Evolutionary conservation across 306 rosid species (phyloP).

Genomic region (Quercus ilex): DNA sequence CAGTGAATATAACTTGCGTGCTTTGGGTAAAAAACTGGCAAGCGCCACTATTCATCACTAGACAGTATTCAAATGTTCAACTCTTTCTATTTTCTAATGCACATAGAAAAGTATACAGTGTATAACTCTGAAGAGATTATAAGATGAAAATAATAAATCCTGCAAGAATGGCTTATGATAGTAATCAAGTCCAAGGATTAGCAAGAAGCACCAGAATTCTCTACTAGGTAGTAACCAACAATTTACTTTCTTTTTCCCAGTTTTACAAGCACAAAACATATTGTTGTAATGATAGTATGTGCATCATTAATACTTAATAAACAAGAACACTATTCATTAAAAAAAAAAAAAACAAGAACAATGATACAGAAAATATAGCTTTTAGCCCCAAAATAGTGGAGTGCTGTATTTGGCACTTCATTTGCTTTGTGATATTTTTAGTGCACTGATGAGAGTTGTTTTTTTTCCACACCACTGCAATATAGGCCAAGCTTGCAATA

Average conservation of each 20-base stretch:
- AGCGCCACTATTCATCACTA: slow-evolving; percentile 26
- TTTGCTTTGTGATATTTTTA: not conserved
- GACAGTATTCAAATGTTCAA: slow-evolving; percentile 23
- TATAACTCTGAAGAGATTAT: not conserved
- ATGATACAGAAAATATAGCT: slow-evolving; percentile 16
- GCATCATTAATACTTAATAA: slow-evolving; percentile 14
- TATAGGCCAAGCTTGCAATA: slow-evolving; percentile 7
- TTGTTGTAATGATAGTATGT: not conserved
- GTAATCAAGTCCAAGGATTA: not conserved
- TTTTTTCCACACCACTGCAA: not conserved
- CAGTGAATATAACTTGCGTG: not conserved
- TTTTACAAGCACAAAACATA: slow-evolving; percentile 23
- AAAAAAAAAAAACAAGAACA: not conserved
- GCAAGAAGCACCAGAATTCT: not conserved
- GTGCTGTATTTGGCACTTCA: not conserved
- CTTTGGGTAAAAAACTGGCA: not conserved
- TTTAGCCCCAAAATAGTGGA: slow-evolving; percentile 15
- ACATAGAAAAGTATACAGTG: slow-evolving; percentile 7
- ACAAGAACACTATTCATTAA: not conserved
- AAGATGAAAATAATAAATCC: not conserved
- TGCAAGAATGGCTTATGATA: slow-evolving; percentile 10
- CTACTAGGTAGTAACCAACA: not conserved
- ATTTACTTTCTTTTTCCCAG: not conserved
- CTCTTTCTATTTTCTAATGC: slow-evolving; percentile 18
- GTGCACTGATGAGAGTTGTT: slow-evolving; percentile 4